Evolutionary conservation across 345 rosid genomes (phyloP).

Genomic region (Schrenkiella parvula): DNA sequence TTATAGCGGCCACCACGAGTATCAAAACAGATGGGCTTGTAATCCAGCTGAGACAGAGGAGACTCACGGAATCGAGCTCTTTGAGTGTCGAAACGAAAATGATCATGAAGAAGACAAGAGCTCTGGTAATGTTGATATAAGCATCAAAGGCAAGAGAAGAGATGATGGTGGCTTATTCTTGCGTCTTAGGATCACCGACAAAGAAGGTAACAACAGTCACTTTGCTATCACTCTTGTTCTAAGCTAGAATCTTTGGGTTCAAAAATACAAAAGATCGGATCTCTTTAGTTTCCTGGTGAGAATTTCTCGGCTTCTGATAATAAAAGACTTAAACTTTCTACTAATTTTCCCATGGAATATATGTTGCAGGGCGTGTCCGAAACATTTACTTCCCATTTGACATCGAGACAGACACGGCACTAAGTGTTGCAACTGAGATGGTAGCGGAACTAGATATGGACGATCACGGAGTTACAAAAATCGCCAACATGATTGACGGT

Average conservation of each 20-base stretch:
- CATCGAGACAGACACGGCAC: slow-evolving; percentile 72
- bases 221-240: background rate
- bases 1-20: slow-evolving; percentile 33
- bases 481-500: slow-evolving; percentile 90
- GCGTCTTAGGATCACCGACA: slow-evolving; percentile 79
- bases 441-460: slow-evolving; percentile 85
- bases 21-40: slow-evolving; percentile 54
- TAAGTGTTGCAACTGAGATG: slow-evolving; percentile 96
- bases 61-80: slow-evolving; percentile 71
- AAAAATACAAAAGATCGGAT: background rate
- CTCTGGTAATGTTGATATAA: slow-evolving; percentile 57
- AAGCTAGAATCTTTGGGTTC: background rate
- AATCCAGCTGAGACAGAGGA: slow-evolving; percentile 56
- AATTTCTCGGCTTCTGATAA: background rate
- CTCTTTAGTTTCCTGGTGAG: background rate
- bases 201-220: slow-evolving; percentile 60
- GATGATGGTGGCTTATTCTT: slow-evolving; percentile 69
- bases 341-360: background rate
- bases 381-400: slow-evolving; percentile 92
- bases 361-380: slow-evolving; percentile 61
- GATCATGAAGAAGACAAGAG: slow-evolving; percentile 65
- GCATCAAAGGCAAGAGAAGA: slow-evolving; percentile 78
- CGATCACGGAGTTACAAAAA: slow-evolving; percentile 82
- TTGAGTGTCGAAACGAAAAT: slow-evolving; percentile 39
- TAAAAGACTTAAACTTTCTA: background rate